Evolutionary conservation across 805 yeast genomes (phyloP), one percentile per base, ranked within the genome.

Genomic region (Schwanniomyces occidentalis): DNA sequence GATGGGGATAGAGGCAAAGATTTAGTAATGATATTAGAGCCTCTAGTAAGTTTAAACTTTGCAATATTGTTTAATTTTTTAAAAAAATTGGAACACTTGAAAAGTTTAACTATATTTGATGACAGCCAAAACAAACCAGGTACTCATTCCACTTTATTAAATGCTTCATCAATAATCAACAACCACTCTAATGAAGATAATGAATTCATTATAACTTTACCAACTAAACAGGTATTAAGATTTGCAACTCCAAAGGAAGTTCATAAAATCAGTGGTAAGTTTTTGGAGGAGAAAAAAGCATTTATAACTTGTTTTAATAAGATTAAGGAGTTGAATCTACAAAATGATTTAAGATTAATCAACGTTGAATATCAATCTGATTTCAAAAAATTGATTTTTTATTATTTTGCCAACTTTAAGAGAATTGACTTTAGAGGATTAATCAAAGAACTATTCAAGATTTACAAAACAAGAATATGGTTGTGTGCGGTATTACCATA

Each of bases 1-100:
- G 93, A 85, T 60, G 95, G 93, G 35, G 95, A 85, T 54, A 69
- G 93, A 42, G 95, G 95, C 18, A 82, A 82, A 49, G 95, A 85
- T 56, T 58, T 85, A 43, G 91, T 81, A 7, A 75, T 80, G 75
- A 78, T 85, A 27, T 61, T 84, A 18, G 84, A 82, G 42, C 87
- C 91, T 0, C 56, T 69, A 26, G 72, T 84, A 19, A 73, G 71
- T 27, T 67, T 82, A 37, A 76, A 81, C 40, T 65, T 80, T 54
- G 91, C 91, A 2, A 69, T 84, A 30, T 69, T 85, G 39, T 75
- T 85, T 52, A 84, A 84, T 49, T 85, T 83, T 48, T 59, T 85
- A 49, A 85, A 84, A 58, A 85, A 85, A 52, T 75, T 80, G 45
- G 80, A 82, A 40, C 91, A 84, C 54, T 61, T 78, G 37, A 75